phyloP scores from a whole-genome alignment of 352 stramenopile species.

The Globisporangium solare region DNA sequence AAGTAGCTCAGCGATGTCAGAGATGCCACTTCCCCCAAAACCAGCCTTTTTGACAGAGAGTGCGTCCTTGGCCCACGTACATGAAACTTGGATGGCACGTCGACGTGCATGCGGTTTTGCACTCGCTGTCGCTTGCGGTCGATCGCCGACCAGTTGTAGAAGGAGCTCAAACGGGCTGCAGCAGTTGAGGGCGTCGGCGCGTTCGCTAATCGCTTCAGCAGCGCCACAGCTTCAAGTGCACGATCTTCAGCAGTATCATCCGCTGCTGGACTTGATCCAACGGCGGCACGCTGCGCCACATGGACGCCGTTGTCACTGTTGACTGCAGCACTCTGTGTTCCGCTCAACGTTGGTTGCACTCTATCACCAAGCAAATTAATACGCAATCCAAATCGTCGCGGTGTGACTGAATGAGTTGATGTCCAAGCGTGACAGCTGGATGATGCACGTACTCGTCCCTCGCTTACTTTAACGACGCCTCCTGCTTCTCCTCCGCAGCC shows the following conservation, averaged over 20 bases:
- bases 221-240: constrained; percentile 7
- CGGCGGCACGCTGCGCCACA: background rate
- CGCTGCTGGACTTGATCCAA: background rate
- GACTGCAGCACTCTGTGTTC: background rate
- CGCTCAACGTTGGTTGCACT: background rate
- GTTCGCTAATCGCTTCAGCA: constrained; percentile 12
- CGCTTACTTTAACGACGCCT: background rate
- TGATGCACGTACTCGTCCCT: background rate
- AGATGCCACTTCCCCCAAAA: background rate
- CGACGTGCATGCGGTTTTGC: constrained; percentile 10
- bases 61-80: background rate
- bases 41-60: background rate
- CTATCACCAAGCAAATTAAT: background rate
- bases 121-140: constrained; percentile 32
- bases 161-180: constrained; percentile 10
- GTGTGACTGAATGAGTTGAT: no score
- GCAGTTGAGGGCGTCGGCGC: constrained; percentile 7
- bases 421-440: background rate
- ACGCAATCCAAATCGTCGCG: background rate
- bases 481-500: no score
- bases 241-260: background rate
- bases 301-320: background rate
- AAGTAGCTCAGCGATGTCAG: background rate
- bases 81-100: constrained; percentile 17
- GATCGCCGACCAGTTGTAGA: constrained; percentile 28